Base-by-base conservation (phyloP, 352 stramenopile species). In the Globisporangium alternatum region DNA sequence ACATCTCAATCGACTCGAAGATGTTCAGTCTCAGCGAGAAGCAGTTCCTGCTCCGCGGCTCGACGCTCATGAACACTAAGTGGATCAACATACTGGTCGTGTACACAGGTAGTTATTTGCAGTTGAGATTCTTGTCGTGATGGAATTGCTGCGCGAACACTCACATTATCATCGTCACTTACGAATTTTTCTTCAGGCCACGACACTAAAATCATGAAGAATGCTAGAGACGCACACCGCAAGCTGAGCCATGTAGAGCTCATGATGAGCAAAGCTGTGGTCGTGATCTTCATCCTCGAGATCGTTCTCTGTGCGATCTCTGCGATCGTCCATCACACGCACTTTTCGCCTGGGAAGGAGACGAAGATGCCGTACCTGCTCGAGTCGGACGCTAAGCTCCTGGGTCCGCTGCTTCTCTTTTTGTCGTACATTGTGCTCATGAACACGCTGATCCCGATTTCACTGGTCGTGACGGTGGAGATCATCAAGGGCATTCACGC, bases 381-480 rank as follows among this genome's bases (percentile, higher is more conserved):
- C 41, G 53, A 65, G 21, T 19, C 13, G n/a, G 53, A 71, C 17
- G 44, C 28, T 8, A 19, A 25, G 2, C 43, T 67, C 12, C 35
- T 52, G 6, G 57, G 52, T 12, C 60, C 64, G 5, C 28, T 94
- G 0, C 71, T 98, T 37, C 80, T 91, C 17, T 97, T 97, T 37
- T 85, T 97, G 9, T 90, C 89, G 22, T 98, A 95, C 66, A 59
- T 98, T 37, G 90, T 98, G 55, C 75, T 98, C 25, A 87, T 96
- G 79, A 96, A 95, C 71, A 94, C 89, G 31, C 78, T 98, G 49
- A 97, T 98, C 31, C 95, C 93, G 6, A 97, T 98, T 57, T 97
- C 91, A 6, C 78, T 98, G 5, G 96, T 98, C 62, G 87, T 98
- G 5, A 91, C 82, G 0, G 77, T 91, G 39, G 90, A 91, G 67